Evolutionary conservation across 257 asterid genomes (phyloP), one percentile per base, ranked within the genome.

Genomic region (Avicennia marina): DNA sequence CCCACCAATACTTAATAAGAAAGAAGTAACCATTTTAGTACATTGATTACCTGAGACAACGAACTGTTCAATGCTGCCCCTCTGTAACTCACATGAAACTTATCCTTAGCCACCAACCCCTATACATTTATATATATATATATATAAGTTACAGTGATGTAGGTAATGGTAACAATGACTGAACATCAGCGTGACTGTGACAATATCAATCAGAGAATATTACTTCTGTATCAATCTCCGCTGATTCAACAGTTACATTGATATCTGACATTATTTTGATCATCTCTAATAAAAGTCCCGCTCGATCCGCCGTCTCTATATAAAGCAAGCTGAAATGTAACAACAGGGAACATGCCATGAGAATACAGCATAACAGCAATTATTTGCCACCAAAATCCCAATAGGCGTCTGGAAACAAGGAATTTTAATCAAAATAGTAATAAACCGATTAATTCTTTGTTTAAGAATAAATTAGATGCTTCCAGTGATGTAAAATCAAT

Each of bases 91-190:
- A 93, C 97, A 64, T 93, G 90, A 69, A 93, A 93, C 66, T 67
- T 86, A 77, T 93, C 97, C 80, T 89, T 93, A 4, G 97, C 98
- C 47, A 93, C 81, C 75, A 93, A 69, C 51, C 98, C 98, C 98
- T 93, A 49, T 4, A 72, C 20, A 56, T 18, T 63, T 43, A 57
- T 24, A 58, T 43, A 57, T 24, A 58, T 47, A 34, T 8, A 63
- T 27, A 47, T 8, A 5, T 36, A 49, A 58, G 66, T 67, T 66
- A 48, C 40, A 24, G 32, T 48, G 53, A 40, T 22, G 61, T 39
- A 12, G 47, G 36, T 26, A 43, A 34, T 18, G n/a, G 44, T 3
- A 2, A 62, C 17, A 42, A 62, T 44, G n/a, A 33, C 20, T 4
- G 36, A 58, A 16, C 15, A 59, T 3, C 33, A n/a, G 16, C 17